A percentile compares a stretch with the other conserved stretches of the same genome.
phyloP scores from a whole-genome alignment of 2,329 filamentous ascomycete species.

The Cladosporium oxysporum region DNA sequence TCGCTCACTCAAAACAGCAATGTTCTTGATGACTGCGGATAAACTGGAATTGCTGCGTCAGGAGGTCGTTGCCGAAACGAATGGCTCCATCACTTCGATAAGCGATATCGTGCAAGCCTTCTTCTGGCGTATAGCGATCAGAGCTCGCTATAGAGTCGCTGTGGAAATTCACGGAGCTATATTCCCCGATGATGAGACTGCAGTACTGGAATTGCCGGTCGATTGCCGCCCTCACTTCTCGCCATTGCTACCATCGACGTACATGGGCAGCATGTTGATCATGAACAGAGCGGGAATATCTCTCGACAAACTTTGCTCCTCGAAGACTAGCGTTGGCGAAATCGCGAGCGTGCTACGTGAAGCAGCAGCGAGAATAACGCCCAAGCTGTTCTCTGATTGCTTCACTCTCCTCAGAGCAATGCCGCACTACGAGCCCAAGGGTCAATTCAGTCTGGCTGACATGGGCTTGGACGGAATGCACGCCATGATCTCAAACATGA shows the following conservation, averaged over 20 bases:
- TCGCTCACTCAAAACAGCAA: constrained; percentile 1
- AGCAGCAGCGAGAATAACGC: constrained; percentile 30
- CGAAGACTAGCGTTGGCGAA: constrained; percentile 27
- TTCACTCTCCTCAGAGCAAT: constrained; percentile 31
- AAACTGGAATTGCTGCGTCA: background rate
- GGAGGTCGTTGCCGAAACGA: constrained; percentile 19
- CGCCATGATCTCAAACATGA: constrained; percentile 34
- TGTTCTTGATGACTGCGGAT: constrained; percentile 5
- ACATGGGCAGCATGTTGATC: constrained; percentile 36
- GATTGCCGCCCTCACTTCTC: constrained; percentile 36
- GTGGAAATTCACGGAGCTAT: background rate
- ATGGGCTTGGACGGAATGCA: constrained; percentile 33
- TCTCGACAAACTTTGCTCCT: constrained; percentile 29
- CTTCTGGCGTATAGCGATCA: constrained; percentile 42
- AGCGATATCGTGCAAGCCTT: constrained; percentile 46
- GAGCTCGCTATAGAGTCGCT: constrained; percentile 39
- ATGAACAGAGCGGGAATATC: constrained; percentile 33
- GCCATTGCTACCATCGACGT: constrained; percentile 29
- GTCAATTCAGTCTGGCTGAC: constrained; percentile 26
- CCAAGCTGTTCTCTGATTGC: constrained; percentile 33
- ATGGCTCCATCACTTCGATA: constrained; percentile 31
- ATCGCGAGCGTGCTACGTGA: constrained; percentile 31
- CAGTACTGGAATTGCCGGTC: background rate
- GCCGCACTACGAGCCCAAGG: constrained; percentile 24
- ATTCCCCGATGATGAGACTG: background rate